These are phyloP conservation scores for Thalia dealbata DNA, from an alignment of 176 grass and related monocot genomes.

Conservation along the genomic window DNA sequence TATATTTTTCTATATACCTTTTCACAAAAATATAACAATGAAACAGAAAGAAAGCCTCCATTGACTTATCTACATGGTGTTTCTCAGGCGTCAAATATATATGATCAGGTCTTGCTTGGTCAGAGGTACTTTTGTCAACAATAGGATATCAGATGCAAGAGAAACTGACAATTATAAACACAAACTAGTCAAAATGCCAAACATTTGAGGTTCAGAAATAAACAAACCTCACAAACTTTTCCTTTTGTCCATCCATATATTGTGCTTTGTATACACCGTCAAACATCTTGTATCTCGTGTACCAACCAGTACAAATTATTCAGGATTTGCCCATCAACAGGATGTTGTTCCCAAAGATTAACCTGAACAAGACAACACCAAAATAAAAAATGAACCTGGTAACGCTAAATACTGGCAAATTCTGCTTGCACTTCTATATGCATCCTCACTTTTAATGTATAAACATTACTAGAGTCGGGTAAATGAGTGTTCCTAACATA, in stretches of 20 bases:
- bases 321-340: no score
- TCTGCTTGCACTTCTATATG: no score
- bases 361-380: background rate
- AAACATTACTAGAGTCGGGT: no score
- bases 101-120: no score
- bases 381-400: background rate
- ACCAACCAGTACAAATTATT: background rate
- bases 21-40: background rate
- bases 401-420: no score
- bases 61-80: no score
- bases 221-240: constrained; percentile 53
- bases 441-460: no score
- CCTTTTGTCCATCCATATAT: constrained; percentile 53
- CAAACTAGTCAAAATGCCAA: background rate
- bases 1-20: background rate
- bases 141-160: background rate
- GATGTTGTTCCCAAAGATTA: background rate
- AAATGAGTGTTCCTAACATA: background rate
- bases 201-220: background rate
- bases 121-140: background rate
- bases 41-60: background rate
- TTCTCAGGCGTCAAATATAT: no score
- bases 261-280: constrained; percentile 33
- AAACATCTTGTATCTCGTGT: constrained; percentile 36
- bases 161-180: background rate